Conservation (phyloP, 2,329 filamentous ascomycete species). For the Tolypocladium amazonense region DNA sequence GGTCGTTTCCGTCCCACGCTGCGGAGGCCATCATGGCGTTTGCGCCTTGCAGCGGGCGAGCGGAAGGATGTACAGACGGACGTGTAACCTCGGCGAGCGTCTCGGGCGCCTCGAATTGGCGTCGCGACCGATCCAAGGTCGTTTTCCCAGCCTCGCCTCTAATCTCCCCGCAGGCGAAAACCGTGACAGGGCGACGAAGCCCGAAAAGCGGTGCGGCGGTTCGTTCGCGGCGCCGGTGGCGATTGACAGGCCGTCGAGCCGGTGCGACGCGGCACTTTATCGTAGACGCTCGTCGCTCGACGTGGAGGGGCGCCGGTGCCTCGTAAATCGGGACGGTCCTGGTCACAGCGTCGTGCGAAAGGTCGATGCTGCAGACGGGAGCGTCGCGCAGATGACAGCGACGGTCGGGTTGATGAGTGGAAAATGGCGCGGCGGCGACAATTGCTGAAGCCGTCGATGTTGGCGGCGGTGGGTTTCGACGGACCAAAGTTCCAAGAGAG, state of each 20-base stretch:
- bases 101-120: not conserved
- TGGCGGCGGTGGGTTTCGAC: not conserved
- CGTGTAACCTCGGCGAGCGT: not conserved
- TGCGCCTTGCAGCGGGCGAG: not conserved
- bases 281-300: not conserved
- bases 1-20: slow-evolving; percentile 46
- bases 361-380: not conserved
- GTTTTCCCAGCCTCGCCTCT: not conserved
- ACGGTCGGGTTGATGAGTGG: not conserved
- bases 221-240: not conserved
- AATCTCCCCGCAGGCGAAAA: not conserved
- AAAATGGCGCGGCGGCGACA: not conserved
- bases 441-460: not conserved
- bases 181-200: not conserved
- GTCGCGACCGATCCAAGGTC: not conserved
- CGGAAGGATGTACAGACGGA: not conserved
- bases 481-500: not conserved
- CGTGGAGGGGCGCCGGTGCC: not conserved
- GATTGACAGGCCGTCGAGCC: not conserved
- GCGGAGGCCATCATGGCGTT: slow-evolving; percentile 21
- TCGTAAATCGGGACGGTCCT: not conserved
- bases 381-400: not conserved
- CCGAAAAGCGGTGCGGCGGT: not conserved
- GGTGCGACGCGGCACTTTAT: not conserved
- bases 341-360: not conserved